Evolutionary conservation across 1,139 yeast species (phyloP), one percentile per base, ranked within the genome.

Genomic region (Hyphopichia khmerensis): DNA sequence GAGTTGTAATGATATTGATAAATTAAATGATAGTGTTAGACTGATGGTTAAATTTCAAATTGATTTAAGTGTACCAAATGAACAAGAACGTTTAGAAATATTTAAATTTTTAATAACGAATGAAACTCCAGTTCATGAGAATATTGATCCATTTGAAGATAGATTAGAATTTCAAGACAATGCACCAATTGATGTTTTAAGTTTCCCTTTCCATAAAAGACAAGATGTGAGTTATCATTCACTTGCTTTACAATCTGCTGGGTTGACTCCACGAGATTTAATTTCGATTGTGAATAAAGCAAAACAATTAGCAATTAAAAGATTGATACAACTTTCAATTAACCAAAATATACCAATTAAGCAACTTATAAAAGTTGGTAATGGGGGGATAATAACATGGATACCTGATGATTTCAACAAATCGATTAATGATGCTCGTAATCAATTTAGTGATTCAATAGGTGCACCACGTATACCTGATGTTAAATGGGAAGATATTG

Each of bases 401-500:
- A 72, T 69, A 0, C 84, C 88, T 0, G 75, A 67, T 11, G 95
- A 88, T 58, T 80, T 91, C 56, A 85, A 78, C 41, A 65, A 64
- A 17, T 87, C 97, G 0, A 88, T 90, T 40, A 80, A 83, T 43
- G 85, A 80, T 44, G 97, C 97, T 0, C 75, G 98, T 55, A 83
- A 82, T 55, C 91, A 87, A 59, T 90, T 86, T 62, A 85, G 96
- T 57, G 96, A 89, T 52, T 86, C 97, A 0, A 91, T 93, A 47
- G 99, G 99, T 11, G 98, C 98, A 0, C 99, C 99, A 14, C 76
- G 91, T 50, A 93, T 93, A 49, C 99, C 99, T 1, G 83, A 87
- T 53, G 98, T 93, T 8, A 83, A 84, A 46, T 93, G 99, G 99
- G 91, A 85, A 53, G 96, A 89, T 61, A 91, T 89, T 45, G 96